These are phyloP conservation scores for Entomortierella beljakovae DNA, from an alignment of 192 early-diverging fungal genomes.

Conservation along the genomic window DNA sequence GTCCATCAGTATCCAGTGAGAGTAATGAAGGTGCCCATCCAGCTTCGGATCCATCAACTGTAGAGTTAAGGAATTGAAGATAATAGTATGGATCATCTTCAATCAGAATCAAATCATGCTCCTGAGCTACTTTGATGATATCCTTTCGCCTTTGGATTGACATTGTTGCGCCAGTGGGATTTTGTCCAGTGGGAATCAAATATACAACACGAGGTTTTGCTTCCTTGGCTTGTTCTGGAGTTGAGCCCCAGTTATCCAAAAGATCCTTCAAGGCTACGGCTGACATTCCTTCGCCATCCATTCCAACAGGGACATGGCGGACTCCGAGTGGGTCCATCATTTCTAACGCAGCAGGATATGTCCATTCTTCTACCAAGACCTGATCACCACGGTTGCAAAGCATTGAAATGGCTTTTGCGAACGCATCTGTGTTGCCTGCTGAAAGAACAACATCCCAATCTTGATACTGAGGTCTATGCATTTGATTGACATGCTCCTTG, in stretches of 20 bases:
- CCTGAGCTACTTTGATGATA: constrained; percentile 78
- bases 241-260: constrained; percentile 53
- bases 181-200: constrained; percentile 87
- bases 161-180: constrained; percentile 89
- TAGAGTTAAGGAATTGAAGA: constrained; percentile 68
- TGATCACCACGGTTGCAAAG: constrained; percentile 69
- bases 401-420: constrained; percentile 66
- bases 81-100: constrained; percentile 97
- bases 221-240: constrained; percentile 41
- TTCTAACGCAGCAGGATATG: constrained; percentile 70
- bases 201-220: constrained; percentile 66
- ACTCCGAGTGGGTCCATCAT: constrained; percentile 65
- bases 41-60: constrained; percentile 17
- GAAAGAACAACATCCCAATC: constrained; percentile 77
- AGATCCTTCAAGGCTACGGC: constrained; percentile 63
- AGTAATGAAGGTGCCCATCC: constrained; percentile 75
- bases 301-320: constrained; percentile 56
- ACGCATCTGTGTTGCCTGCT: constrained; percentile 72
- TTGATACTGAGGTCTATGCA: constrained; percentile 64
- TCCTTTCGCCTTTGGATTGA: constrained; percentile 74
- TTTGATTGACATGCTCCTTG: constrained; percentile 57
- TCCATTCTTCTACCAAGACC: constrained; percentile 73
- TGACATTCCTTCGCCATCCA: constrained; percentile 73
- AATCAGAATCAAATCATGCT: constrained; percentile 82
- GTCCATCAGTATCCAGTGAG: constrained; percentile 83